Base-by-base conservation (phyloP, 2,329 filamentous ascomycete genomes). In the Botrytis pseudocinerea region DNA sequence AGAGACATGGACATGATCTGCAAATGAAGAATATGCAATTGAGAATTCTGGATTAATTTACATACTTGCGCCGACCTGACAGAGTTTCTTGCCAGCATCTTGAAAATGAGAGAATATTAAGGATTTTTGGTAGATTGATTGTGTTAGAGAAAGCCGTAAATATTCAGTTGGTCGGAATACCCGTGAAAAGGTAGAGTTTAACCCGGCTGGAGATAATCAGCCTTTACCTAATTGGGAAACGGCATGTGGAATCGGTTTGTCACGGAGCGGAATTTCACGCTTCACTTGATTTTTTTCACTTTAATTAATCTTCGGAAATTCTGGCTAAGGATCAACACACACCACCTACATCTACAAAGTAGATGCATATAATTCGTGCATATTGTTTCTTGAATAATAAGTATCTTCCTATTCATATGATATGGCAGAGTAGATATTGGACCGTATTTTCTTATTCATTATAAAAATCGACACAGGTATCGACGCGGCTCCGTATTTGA, bases 41-140 rank as follows among this genome's bases (percentile, higher is more conserved):
- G 77, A 65, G 57, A 22, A 40, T 64, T 38, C 69, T 32, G 51
- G 40, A n/a, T 46, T 69, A 54, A 71, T 40, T 40, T 72, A 78
- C 82, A 75, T 83, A 85, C 85, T 83, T 85, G 84, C 79, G 84
- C 84, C 79, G 85, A 84, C 74, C 78, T 75, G 57, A 76, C 76
- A 69, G 79, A 81, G 78, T 78, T 81, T 74, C 79, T 79, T 75
- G 76, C 77, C 72, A 80, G 74, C 80, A 81, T 81, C 35, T 75
- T 79, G 76, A 57, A 65, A 65, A 59, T 57, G 48, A 72, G 62
- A 48, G 70, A 59, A 65, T 71, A 71, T 72, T 59, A 66, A 44
- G 22, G 51, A 59, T 32, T 38, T 65, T 72, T 44, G 62, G 38
- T 72, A 59, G n/a, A 51, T 51, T 63, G 42, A 62, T 51, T 63